A percentile compares a stretch with the other conserved stretches of the same genome.
Evolutionary conservation across 176 grass and related monocot species (phyloP).

Genomic region (Oryza brachyantha): DNA sequence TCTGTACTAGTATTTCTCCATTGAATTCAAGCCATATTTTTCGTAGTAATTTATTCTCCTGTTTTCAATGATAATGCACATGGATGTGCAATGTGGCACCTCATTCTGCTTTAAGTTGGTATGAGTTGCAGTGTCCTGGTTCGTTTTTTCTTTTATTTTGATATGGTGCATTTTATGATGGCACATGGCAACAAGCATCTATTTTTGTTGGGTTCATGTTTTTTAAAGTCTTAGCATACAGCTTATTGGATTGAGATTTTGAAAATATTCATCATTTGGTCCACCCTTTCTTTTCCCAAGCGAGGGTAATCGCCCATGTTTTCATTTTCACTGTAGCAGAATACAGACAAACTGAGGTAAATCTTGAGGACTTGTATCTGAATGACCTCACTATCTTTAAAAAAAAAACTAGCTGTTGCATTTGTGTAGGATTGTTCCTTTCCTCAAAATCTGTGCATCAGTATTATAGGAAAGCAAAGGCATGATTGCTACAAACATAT

Average conservation of each 20-base stretch:
- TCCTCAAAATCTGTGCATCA: not conserved
- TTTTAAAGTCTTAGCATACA: conserved; percentile 2
- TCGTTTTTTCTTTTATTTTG: not conserved
- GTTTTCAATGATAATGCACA: not conserved
- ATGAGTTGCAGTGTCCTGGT: not conserved
- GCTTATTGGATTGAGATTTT: not conserved
- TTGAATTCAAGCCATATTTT: conserved; percentile 8
- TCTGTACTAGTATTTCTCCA: not conserved
- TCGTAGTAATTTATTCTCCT: not conserved
- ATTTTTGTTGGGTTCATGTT: not conserved
- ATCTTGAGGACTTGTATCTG: not conserved
- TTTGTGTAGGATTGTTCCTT: not conserved
- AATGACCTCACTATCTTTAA: not conserved
- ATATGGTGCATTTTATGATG: not conserved
- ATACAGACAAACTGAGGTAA: not conserved
- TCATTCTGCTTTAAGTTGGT: not conserved
- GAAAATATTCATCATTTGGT: not conserved
- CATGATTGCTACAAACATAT: not conserved
- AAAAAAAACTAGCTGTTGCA: not conserved
- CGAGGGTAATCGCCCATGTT: not conserved
- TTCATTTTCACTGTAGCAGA: not conserved
- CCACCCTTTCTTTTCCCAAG: not conserved
- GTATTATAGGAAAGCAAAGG: not conserved
- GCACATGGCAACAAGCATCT: not conserved
- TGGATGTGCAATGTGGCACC: not conserved